These are phyloP conservation scores for Erysimum pusillum DNA, from an alignment of 441 rosid species.

Conservation along the genomic window DNA sequence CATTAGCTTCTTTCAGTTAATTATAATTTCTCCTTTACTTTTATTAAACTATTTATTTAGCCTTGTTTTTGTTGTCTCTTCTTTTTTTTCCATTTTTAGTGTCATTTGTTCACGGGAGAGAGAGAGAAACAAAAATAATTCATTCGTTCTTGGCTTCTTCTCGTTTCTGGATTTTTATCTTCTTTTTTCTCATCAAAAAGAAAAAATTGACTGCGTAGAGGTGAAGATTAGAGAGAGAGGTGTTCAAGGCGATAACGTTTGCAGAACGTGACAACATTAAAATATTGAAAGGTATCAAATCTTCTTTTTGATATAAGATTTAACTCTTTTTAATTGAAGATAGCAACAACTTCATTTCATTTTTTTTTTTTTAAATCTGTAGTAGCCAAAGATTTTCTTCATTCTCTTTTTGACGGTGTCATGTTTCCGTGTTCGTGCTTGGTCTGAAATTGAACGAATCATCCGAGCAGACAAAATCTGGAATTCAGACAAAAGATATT, in stretches of 20 bases:
- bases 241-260: conserved; percentile 38
- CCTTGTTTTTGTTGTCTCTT: not conserved
- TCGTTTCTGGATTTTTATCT: conserved; percentile 23
- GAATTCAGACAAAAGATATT: conserved; percentile 11
- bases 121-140: not conserved
- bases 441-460: conserved; percentile 50
- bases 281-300: conserved; percentile 35
- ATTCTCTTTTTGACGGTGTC: conserved; percentile 55
- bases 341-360: conserved; percentile 14
- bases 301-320: conserved; percentile 27
- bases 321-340: not conserved
- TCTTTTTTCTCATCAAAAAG: not conserved
- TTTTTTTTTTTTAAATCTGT: not conserved
- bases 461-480: conserved; percentile 7
- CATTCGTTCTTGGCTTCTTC: conserved; percentile 18
- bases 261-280: conserved; percentile 46
- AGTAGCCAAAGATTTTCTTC: not conserved
- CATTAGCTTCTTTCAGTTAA: conserved; percentile 23
- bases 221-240: conserved; percentile 33
- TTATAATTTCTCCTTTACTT: not conserved
- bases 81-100: conserved; percentile 32
- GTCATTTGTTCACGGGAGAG: conserved; percentile 9
- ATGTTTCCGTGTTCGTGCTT: conserved; percentile 51
- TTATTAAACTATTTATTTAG: not conserved
- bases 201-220: conserved; percentile 33